Conservation (phyloP, 768 basidiomycete species). For the Neoboletus subvelutipes region DNA sequence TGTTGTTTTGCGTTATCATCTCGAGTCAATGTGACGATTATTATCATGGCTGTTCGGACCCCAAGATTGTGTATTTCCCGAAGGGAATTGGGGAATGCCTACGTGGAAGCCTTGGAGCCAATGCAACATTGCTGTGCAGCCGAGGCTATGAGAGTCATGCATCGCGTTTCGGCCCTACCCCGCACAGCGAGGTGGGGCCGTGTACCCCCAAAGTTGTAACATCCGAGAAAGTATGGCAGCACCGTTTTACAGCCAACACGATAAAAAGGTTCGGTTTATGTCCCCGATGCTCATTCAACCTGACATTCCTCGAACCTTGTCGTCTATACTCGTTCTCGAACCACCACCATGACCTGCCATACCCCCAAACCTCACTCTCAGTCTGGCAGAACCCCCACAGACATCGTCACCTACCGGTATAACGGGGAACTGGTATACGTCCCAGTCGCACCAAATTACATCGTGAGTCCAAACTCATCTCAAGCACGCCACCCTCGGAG, state of each 20-base stretch:
- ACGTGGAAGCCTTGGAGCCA: too few species aligned
- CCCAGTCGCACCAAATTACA: conserved; percentile 40
- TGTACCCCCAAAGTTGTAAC: too few species aligned
- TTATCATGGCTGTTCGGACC: too few species aligned
- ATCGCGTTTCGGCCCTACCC: not conserved
- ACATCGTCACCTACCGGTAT: conserved; percentile 52
- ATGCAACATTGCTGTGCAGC: too few species aligned
- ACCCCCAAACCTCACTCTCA: not conserved
- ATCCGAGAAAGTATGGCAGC: too few species aligned
- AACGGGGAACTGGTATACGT: conserved; percentile 51
- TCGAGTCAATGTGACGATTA: too few species aligned
- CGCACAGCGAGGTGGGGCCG: not conserved
- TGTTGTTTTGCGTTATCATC: not conserved
- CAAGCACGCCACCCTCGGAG: too few species aligned
- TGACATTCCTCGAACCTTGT: not conserved
- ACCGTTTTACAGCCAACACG: not conserved
- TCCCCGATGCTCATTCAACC: not conserved
- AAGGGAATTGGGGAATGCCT: too few species aligned
- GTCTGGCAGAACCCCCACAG: conserved; percentile 11
- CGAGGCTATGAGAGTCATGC: too few species aligned
- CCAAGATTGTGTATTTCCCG: too few species aligned
- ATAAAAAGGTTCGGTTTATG: not conserved
- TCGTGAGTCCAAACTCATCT: conserved; percentile 37
- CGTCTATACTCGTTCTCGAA: too few species aligned
- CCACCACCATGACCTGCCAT: not conserved